phyloP scores from a whole-genome alignment of 2,329 filamentous ascomycete genomes.

The Fusarium denticulatum region DNA sequence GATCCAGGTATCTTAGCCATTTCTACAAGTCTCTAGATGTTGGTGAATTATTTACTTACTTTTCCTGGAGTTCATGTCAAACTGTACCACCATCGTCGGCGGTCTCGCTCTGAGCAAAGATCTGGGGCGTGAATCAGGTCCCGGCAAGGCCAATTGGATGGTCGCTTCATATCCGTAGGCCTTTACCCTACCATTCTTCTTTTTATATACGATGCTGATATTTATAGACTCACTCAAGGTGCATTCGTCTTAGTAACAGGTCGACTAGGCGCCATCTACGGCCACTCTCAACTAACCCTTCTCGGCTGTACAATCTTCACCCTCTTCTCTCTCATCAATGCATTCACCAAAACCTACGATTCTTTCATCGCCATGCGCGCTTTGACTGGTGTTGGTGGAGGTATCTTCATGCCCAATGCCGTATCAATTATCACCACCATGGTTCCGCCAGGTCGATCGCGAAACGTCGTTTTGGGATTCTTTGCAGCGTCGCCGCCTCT shows the following conservation, averaged over 20 bases:
- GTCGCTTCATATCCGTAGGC: conserved; percentile 14
- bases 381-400: conserved; percentile 59
- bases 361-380: conserved; percentile 56
- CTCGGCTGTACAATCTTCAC: conserved; percentile 54
- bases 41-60: background rate
- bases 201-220: accelerated
- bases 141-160: conserved; percentile 22
- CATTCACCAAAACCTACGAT: conserved; percentile 54
- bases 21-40: accelerated
- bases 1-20: background rate
- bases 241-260: conserved; percentile 64
- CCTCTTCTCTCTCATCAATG: conserved; percentile 56
- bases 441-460: conserved; percentile 55
- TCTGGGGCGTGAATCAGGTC: conserved; percentile 3
- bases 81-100: background rate
- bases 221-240: conserved; percentile 57
- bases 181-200: accelerated
- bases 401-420: conserved; percentile 62
- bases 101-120: conserved; percentile 10
- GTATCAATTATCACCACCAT: conserved; percentile 60
- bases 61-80: background rate
- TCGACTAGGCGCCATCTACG: conserved; percentile 62
- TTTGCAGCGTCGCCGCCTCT: conserved; percentile 47
- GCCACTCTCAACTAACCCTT: conserved; percentile 58
- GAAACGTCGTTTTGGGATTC: conserved; percentile 29